Conservation (phyloP, 2,329 filamentous ascomycete species). For the Aureobasidium pullulans region DNA sequence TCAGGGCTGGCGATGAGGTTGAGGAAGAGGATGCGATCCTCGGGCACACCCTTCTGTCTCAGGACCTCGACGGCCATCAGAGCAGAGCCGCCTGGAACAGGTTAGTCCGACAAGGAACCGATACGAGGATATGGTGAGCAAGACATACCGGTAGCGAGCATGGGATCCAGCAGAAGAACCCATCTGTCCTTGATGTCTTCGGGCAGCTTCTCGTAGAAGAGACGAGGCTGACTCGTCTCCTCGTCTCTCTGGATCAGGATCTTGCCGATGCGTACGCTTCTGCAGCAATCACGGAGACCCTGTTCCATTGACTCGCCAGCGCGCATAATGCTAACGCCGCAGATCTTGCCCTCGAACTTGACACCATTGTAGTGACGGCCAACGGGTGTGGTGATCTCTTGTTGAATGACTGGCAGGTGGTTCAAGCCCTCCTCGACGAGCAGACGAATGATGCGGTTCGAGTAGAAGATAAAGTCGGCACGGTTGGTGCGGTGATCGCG, state of each 20-base stretch:
- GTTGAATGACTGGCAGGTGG: conserved; percentile 84
- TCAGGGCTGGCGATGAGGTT: conserved; percentile 97
- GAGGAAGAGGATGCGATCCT: conserved; percentile 90
- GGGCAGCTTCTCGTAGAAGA: conserved; percentile 97
- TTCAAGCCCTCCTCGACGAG: conserved; percentile 96
- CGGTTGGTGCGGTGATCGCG: conserved; percentile 82
- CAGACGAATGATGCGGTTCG: conserved; percentile 92
- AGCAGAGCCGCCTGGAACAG: conserved; percentile 69
- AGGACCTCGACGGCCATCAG: conserved; percentile 95
- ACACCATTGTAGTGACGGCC: conserved; percentile 83
- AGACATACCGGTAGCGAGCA: conserved; percentile 82
- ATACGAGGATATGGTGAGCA: conserved; percentile 18
- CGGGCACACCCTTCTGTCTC: conserved; percentile 81
- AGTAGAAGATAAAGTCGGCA: conserved; percentile 98
- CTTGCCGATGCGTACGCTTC: conserved; percentile 96
- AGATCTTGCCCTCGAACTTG: conserved; percentile 96
- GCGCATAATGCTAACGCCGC: conserved; percentile 96
- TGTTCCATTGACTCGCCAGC: conserved; percentile 99
- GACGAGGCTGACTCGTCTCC: conserved; percentile 81
- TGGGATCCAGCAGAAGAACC: conserved; percentile 93
- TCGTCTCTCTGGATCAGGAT: conserved; percentile 97
- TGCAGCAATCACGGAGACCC: conserved; percentile 89
- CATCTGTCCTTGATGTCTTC: conserved; percentile 88
- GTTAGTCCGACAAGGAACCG: background rate
- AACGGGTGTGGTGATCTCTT: conserved; percentile 84